Conservation (phyloP, 2,329 filamentous ascomycete species). For the Neospermospora avenae region DNA sequence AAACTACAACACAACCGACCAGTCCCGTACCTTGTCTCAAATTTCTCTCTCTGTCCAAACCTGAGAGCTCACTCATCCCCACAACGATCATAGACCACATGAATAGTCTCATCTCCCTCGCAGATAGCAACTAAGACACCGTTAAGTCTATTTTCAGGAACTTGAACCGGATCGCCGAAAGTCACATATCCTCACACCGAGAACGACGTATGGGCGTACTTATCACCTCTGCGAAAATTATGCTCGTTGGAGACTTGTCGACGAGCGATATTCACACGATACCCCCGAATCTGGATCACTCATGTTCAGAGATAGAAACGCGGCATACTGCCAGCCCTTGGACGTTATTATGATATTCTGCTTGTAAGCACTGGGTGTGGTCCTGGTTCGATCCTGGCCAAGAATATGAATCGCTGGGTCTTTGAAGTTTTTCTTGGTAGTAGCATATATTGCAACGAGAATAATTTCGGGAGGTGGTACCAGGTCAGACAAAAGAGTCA, state of each 20-base stretch:
- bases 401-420: conserved; percentile 20
- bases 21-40: neutral
- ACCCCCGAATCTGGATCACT: conserved; percentile 3
- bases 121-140: conserved; percentile 28
- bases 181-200: conserved; percentile 21
- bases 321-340: conserved; percentile 26
- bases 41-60: neutral
- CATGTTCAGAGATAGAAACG: conserved; percentile 19
- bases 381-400: conserved; percentile 20
- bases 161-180: conserved; percentile 27
- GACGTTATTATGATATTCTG: conserved; percentile 27
- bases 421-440: conserved; percentile 9
- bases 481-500: too few species aligned
- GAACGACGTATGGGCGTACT: too few species aligned
- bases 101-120: conserved; percentile 27
- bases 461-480: too few species aligned
- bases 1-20: conserved; percentile 15
- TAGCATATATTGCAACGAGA: too few species aligned
- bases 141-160: conserved; percentile 28
- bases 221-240: too few species aligned
- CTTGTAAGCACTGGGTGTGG: conserved; percentile 30
- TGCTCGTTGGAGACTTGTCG: neutral
- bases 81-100: conserved; percentile 30
- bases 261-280: conserved; percentile 21
- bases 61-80: conserved; percentile 23